These are phyloP conservation scores for Phytophthora meadii DNA, from an alignment of 352 stramenopile species.

Conservation along the genomic window DNA sequence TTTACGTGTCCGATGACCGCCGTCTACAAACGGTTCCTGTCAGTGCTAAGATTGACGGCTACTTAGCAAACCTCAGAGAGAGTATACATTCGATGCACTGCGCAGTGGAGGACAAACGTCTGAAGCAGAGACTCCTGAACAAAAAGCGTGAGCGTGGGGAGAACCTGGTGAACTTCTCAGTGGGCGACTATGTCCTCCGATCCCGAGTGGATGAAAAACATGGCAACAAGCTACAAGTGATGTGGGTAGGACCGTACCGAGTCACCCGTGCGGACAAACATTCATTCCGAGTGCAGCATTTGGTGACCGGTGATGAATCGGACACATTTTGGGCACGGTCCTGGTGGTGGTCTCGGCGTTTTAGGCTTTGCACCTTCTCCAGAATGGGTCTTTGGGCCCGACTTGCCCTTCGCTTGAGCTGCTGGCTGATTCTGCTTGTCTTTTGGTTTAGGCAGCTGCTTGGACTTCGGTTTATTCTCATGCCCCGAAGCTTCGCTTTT, in stretches of 20 bases:
- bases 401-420: too few species aligned
- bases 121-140: background rate
- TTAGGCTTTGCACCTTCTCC: too few species aligned
- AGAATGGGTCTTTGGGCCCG: too few species aligned
- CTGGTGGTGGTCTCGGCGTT: too few species aligned
- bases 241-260: background rate
- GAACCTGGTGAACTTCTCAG: background rate
- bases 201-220: conserved; percentile 3
- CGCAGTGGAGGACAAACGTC: background rate
- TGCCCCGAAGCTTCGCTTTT: too few species aligned
- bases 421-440: too few species aligned
- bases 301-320: background rate
- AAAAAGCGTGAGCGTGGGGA: background rate
- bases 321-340: too few species aligned
- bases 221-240: background rate
- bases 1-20: background rate
- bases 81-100: background rate
- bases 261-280: background rate
- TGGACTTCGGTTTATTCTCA: too few species aligned
- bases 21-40: background rate
- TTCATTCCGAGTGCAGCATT: background rate
- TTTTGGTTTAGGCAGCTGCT: too few species aligned
- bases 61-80: background rate
- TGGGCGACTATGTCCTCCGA: background rate
- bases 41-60: background rate